Evolutionary conservation across 2,329 filamentous ascomycete species (phyloP), one percentile per base, ranked within the genome.

Genomic region (Dissoconium aciculare): DNA sequence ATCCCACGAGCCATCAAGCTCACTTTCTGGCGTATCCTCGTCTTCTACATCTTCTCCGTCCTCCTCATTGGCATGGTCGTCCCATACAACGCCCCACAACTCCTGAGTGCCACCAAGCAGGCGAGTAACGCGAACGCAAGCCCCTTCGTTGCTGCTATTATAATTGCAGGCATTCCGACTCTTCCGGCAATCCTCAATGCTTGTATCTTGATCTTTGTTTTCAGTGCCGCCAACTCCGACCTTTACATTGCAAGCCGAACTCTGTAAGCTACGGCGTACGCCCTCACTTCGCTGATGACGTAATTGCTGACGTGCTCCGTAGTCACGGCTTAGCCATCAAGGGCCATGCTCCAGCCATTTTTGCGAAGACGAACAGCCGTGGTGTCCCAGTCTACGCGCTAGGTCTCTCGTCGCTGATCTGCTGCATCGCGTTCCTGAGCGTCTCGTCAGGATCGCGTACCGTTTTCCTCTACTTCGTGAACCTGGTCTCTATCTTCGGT

Each of bases 21-120:
- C 29, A 84, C 78, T 42, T 85, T 85, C 56, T 85, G 71, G 61
- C 79, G 80, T 35, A 85, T 87, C 52, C 57, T 82, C 42, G 62
- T 85, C 59, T 87, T 87, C 63, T 87, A 87, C 62, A 66, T 74
- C 45, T 55, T 82, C 35, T 74, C 69, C 13, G 76, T 84, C 19
- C 66, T 87, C 31, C 64, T 85, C 30, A 62, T 87, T 32, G 79
- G 79, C 47, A 80, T 82, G 66, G 64, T 78, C 30, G 75, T 87
- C 3, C 77, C 78, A 1, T 85, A 78, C 62, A 58, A 85, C 62
- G 69, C 68, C 23, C 0, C 40, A 0, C 53, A 69, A 0, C 71
- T 83, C 4, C 55, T 59, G 13, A 74, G 75, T 40, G 71, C 73
- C 43, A 69, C 60, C 52, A 58, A 53, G 26, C 42, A 48, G 4